Evolutionary conservation across 1,139 yeast species (phyloP).

Genomic region (Lizanozyma gosingica): DNA sequence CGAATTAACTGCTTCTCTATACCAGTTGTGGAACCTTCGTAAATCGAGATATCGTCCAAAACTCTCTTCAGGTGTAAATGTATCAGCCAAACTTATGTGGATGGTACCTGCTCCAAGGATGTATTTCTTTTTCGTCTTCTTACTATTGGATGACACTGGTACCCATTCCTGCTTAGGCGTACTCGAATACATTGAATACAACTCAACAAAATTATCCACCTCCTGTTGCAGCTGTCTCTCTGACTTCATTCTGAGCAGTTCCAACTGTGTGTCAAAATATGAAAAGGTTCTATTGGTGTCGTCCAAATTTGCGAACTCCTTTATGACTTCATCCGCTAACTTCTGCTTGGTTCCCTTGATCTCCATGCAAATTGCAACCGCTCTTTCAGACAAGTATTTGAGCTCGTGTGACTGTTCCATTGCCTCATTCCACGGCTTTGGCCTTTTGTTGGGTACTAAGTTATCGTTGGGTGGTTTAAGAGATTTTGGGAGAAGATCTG

Average conservation of each 20-base stretch:
- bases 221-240: background rate
- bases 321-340: conserved; percentile 10
- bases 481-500: conserved; percentile 31
- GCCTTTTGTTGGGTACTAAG: conserved; percentile 8
- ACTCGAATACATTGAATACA: conserved; percentile 21
- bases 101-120: conserved; percentile 42
- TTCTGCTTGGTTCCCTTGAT: conserved; percentile 13
- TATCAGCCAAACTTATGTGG: conserved; percentile 34
- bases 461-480: conserved; percentile 1
- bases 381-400: conserved; percentile 40
- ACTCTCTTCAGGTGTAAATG: conserved; percentile 53
- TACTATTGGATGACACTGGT: conserved; percentile 8
- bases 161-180: conserved; percentile 10
- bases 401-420: conserved; percentile 67
- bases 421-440: conserved; percentile 33
- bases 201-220: background rate
- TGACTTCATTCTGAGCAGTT: conserved; percentile 3
- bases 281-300: conserved; percentile 24
- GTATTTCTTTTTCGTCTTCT: conserved; percentile 21
- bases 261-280: conserved; percentile 29
- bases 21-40: conserved; percentile 36
- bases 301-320: conserved; percentile 15
- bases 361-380: conserved; percentile 25
- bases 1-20: conserved; percentile 20
- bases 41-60: conserved; percentile 64